phyloP scores from a whole-genome alignment of 1,284 basidiomycete genomes.

The Sporisorium reilianum region DNA sequence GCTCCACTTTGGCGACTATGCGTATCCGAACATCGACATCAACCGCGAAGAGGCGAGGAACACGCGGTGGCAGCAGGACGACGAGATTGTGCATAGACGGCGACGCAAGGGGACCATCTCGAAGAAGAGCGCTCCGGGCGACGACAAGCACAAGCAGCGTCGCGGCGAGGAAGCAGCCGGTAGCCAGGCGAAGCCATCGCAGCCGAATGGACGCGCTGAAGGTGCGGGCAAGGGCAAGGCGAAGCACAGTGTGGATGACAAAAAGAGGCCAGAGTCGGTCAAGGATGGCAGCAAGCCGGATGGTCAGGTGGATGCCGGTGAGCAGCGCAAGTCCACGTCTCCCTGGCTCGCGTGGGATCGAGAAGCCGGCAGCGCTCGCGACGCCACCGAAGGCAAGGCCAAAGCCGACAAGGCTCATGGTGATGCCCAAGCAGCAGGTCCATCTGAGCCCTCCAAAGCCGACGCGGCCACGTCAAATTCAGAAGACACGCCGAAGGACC shows the following conservation, averaged over 20 bases:
- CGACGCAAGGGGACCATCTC: constrained; percentile 35
- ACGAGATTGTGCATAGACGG: constrained; percentile 51
- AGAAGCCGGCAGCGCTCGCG: neutral
- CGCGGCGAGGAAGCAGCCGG: constrained; percentile 1
- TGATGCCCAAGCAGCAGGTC: neutral
- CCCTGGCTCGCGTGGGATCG: constrained; percentile 43
- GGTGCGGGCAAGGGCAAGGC: constrained; percentile 21
- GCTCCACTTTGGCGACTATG: constrained; percentile 90
- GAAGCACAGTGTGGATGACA: neutral
- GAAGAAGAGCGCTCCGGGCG: constrained; percentile 21
- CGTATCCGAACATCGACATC: constrained; percentile 88
- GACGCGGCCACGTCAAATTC: neutral
- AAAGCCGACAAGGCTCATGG: neutral
- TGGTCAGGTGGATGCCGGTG: neutral
- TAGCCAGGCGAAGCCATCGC: neutral
- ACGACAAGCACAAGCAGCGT: constrained; percentile 13
- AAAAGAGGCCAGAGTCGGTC: neutral
- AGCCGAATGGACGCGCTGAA: constrained; percentile 1
- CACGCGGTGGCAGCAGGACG: constrained; percentile 43
- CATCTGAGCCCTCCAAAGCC: neutral
- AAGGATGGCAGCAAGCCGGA: constrained; percentile 8
- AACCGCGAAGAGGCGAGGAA: constrained; percentile 75
- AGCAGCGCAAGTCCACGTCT: constrained; percentile 26
- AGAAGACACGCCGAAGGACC: constrained; percentile 10
- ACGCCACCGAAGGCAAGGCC: neutral